Conservation (phyloP, 352 stramenopile genomes). For the Phytophthora europaea region DNA sequence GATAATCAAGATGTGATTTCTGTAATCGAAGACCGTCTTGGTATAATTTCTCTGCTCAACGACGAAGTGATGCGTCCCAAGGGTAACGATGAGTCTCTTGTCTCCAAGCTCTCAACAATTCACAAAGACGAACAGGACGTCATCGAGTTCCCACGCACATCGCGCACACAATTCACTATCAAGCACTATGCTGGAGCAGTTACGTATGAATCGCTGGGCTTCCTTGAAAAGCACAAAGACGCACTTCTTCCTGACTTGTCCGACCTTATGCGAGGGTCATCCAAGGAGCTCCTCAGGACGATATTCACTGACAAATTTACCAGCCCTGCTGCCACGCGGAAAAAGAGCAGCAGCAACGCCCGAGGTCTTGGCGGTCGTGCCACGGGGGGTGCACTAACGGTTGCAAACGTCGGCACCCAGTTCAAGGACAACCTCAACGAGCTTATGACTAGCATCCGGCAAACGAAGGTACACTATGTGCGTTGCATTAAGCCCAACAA, state of each 20-base stretch:
- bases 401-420: conserved; percentile 80
- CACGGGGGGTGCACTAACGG: conserved; percentile 58
- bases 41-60: conserved; percentile 92
- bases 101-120: conserved; percentile 80
- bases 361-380: conserved; percentile 43
- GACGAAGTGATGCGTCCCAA: conserved; percentile 91
- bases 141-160: conserved; percentile 84
- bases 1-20: conserved; percentile 92
- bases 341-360: conserved; percentile 36
- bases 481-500: conserved; percentile 99
- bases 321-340: conserved; percentile 24
- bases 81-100: conserved; percentile 86
- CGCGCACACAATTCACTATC: conserved; percentile 91
- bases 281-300: conserved; percentile 63
- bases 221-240: conserved; percentile 97
- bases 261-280: conserved; percentile 77
- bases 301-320: conserved; percentile 61
- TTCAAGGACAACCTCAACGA: conserved; percentile 93
- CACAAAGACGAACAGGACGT: conserved; percentile 83
- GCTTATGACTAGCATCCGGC: conserved; percentile 95
- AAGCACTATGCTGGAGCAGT: conserved; percentile 95
- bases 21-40: conserved; percentile 89
- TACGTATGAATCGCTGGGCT: conserved; percentile 93
- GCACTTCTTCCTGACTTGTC: conserved; percentile 95
- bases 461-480: conserved; percentile 98